A percentile compares a stretch with the other conserved stretches of the same genome.
Conservation (phyloP, 192 early-diverging fungal species). For the Backusella parvicylindrica region DNA sequence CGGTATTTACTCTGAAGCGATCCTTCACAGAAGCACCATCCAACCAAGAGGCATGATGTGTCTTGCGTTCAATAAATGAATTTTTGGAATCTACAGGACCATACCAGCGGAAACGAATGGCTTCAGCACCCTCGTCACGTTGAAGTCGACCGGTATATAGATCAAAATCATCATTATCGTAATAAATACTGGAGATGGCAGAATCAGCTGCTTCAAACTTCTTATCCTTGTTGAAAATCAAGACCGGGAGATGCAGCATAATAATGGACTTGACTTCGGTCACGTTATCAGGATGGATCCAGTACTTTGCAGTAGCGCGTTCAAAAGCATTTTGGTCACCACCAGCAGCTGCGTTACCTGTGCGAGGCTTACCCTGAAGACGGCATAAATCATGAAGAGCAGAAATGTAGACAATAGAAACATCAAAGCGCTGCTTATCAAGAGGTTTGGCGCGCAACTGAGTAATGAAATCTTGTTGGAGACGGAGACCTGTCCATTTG, state of each 20-base stretch:
- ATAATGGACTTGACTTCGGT: conserved; percentile 41
- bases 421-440: conserved; percentile 86
- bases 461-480: conserved; percentile 73
- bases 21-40: conserved; percentile 37
- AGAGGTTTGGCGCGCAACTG: conserved; percentile 80
- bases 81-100: conserved; percentile 25
- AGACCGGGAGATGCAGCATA: conserved; percentile 33
- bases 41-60: conserved; percentile 32
- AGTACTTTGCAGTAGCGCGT: conserved; percentile 65
- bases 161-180: conserved; percentile 34
- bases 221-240: conserved; percentile 46
- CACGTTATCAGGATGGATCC: conserved; percentile 40
- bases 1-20: conserved; percentile 28
- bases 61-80: conserved; percentile 36
- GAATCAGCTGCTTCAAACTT: conserved; percentile 42
- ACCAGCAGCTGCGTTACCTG: conserved; percentile 34
- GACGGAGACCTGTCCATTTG: conserved; percentile 73
- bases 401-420: conserved; percentile 82
- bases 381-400: conserved; percentile 70
- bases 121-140: conserved; percentile 36
- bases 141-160: conserved; percentile 38
- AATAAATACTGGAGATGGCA: conserved; percentile 36
- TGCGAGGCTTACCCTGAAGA: conserved; percentile 37
- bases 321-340: conserved; percentile 60
- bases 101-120: conserved; percentile 37